Percentiles rank a stretch among this genome's conserved stretches.
phyloP scores from a whole-genome alignment of 2,329 filamentous ascomycete genomes.

The Aspergillus amoenus region DNA sequence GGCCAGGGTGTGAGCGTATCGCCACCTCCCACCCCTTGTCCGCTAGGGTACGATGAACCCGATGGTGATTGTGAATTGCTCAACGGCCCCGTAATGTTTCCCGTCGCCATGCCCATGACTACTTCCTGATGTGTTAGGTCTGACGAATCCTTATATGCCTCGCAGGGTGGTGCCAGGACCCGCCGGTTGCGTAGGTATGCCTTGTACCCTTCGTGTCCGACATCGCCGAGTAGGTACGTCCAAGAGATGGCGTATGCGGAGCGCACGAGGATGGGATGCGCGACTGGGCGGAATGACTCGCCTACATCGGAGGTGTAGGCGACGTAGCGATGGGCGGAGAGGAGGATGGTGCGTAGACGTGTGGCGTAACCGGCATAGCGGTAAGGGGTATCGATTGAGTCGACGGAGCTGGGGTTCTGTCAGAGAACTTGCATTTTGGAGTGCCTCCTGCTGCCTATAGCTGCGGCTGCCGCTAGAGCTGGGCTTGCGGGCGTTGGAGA shows the following conservation, averaged over 20 bases:
- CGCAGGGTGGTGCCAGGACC: slow-evolving; percentile 65
- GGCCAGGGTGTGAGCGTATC: slow-evolving; percentile 36
- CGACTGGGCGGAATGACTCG: slow-evolving; percentile 90
- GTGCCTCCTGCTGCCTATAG: too few relatives aligned
- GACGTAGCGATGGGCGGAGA: slow-evolving; percentile 91
- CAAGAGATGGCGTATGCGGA: slow-evolving; percentile 88
- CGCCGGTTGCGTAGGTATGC: slow-evolving; percentile 85
- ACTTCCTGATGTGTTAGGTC: slow-evolving; percentile 31
- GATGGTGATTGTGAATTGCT: not conserved
- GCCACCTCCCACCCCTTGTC: not conserved
- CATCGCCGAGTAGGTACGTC: slow-evolving; percentile 88
- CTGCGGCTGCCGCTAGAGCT: not conserved
- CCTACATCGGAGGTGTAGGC: slow-evolving; percentile 97
- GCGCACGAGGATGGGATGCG: slow-evolving; percentile 78
- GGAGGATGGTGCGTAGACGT: slow-evolving; percentile 79
- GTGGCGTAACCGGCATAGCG: slow-evolving; percentile 92
- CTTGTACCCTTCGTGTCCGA: slow-evolving; percentile 91
- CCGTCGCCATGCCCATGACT: slow-evolving; percentile 36
- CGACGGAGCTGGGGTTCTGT: slow-evolving; percentile 55
- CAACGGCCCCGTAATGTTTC: slow-evolving; percentile 27
- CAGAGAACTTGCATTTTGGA: not conserved
- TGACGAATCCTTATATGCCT: slow-evolving; percentile 44
- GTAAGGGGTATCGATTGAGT: slow-evolving; percentile 80
- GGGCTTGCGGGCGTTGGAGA: not conserved
- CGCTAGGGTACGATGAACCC: not conserved